Evolutionary conservation across 495 filamentous ascomycete genomes (phyloP).

Genomic region (Penicillium simplicissimum): DNA sequence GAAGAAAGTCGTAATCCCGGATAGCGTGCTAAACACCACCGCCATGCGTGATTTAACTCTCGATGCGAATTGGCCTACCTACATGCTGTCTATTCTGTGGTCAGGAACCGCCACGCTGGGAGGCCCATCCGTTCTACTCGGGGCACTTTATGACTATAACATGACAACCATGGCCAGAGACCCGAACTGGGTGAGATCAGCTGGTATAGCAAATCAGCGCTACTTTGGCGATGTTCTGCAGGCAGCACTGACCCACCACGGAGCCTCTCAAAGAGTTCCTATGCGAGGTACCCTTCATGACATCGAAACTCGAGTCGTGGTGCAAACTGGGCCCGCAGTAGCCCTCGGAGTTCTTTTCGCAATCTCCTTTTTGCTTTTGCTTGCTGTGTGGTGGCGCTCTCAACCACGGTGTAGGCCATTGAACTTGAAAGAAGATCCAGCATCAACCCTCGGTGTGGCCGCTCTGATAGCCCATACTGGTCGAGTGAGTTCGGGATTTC

Average conservation of each 20-base stretch:
- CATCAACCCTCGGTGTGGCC: conserved; percentile 11
- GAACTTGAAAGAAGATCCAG: conserved; percentile 24
- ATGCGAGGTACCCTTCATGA: conserved; percentile 8
- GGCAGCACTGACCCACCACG: conserved; percentile 19
- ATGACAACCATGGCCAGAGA: conserved; percentile 21
- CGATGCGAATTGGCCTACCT: conserved; percentile 24
- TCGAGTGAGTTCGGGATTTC: conserved; percentile 5
- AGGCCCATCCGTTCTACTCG: conserved; percentile 18
- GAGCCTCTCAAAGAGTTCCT: conserved; percentile 4
- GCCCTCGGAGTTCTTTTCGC: conserved; percentile 21
- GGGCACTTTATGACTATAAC: conserved; percentile 27
- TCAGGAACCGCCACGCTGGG: conserved; percentile 8
- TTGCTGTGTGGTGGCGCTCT: conserved; percentile 18
- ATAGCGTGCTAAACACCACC: conserved; percentile 25
- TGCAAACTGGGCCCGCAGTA: conserved; percentile 20
- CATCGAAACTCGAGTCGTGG: conserved; percentile 20
- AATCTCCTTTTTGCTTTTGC: conserved; percentile 21
- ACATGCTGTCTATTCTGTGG: conserved; percentile 23
- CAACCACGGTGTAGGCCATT: conserved; percentile 14
- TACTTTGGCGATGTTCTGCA: conserved; percentile 39
- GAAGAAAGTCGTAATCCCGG: conserved; percentile 17
- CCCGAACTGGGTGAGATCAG: conserved; percentile 15
- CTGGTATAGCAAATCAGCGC: conserved; percentile 33
- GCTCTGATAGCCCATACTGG: conserved; percentile 13
- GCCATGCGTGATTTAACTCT: conserved; percentile 14